Conservation (phyloP, 305 asterid genomes). For the Solanum hybrid region DNA sequence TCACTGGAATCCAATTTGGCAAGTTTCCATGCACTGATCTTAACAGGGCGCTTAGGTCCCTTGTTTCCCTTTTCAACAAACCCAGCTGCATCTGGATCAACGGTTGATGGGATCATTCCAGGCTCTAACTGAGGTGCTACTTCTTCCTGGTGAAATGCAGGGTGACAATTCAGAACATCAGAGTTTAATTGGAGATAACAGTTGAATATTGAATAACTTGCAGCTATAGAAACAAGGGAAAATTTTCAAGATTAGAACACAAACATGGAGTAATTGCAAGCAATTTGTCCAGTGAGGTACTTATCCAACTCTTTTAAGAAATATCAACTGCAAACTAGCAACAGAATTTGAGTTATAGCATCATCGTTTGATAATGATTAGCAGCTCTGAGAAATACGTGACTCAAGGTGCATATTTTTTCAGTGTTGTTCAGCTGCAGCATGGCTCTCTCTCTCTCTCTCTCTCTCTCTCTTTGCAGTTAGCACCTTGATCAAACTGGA, state of each 20-base stretch:
- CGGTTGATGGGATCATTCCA: slow-evolving; percentile 86
- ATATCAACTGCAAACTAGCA: background rate
- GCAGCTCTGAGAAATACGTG: background rate
- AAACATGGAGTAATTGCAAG: background rate
- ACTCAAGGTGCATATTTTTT: background rate
- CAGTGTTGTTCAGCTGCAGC: background rate
- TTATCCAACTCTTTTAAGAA: background rate
- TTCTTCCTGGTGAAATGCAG: slow-evolving; percentile 68
- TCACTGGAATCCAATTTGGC: slow-evolving; percentile 83
- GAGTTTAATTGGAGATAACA: slow-evolving; percentile 1
- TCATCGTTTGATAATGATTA: background rate
- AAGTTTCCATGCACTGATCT: slow-evolving; percentile 96
- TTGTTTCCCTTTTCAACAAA: slow-evolving; percentile 46
- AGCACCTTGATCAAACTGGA: background rate
- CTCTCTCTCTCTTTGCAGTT: background rate
- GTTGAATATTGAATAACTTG: background rate
- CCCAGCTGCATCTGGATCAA: slow-evolving; percentile 84
- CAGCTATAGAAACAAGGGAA: background rate
- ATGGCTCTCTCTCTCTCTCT: background rate
- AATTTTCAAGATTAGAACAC: background rate
- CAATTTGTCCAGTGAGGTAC: background rate
- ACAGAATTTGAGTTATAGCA: background rate
- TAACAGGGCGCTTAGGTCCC: slow-evolving; percentile 61
- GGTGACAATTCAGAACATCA: slow-evolving; percentile 11
- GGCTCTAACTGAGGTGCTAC: slow-evolving; percentile 98